Base-by-base conservation (phyloP, 148 eudicot species). In the Silene latifolia region DNA sequence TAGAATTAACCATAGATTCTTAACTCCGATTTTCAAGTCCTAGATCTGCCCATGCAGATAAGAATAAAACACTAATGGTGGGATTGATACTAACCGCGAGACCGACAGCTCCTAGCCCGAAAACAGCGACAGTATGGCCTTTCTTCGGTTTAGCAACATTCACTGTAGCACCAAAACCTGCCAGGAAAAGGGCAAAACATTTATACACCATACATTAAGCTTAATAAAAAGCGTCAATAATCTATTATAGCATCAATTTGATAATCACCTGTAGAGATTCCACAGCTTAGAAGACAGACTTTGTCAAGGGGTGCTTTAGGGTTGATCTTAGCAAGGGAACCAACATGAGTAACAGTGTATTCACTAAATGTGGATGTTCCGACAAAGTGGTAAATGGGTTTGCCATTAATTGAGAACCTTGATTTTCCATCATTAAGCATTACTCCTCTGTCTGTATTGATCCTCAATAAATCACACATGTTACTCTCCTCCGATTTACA, bases 31-130 rank as follows among this genome's bases (percentile, higher is more conserved):
- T 35, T 35, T 35, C 5, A 35, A 35, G 42, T 35, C 42, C 42
- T 35, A 35, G 42, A 35, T 35, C 42, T 35, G 7, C 42, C 42
- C 44, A 39, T 39, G 44, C 44, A 0, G 0, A 39, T 0, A 39
- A 39, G 44, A 39, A 39, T 39, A 39, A 39, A 39, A 39, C 6
- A 39, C 44, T 21, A 46, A 24, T 13, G 63, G 8, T 7, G 19
- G 42, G 11, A 62, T 62, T 2, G 27, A 46, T n/a, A 82, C 92
- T 81, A 71, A 91, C 97, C 27, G 90, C 93, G 47, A 91, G 90
- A 29, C 96, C 93, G 25, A 91, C 93, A 54, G 96, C 90, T 72
- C 96, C 96, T 67, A 90, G 76, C 27, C 97, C 97, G 18, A 91
- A 91, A 54, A 91, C 59, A 63, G 91, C 93, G 24, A 91, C 93